Evolutionary conservation across 1,139 yeast species (phyloP).

Genomic region (Candida dubliniensis): DNA sequence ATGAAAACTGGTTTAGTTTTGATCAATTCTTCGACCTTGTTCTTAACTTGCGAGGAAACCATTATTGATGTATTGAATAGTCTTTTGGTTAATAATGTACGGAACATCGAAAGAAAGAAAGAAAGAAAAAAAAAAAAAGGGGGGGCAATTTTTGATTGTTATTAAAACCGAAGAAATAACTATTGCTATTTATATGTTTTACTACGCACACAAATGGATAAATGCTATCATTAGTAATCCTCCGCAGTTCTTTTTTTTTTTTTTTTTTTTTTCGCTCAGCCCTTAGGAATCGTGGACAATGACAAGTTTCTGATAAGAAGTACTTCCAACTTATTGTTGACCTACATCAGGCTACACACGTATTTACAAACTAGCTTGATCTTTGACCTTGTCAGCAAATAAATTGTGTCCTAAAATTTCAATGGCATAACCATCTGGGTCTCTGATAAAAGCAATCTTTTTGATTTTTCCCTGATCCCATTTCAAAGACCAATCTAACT

Average conservation of each 20-base stretch:
- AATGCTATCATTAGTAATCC: too few relatives aligned
- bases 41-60: conserved; percentile 51
- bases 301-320: neutral
- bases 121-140: neutral
- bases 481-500: conserved; percentile 41
- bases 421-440: conserved; percentile 91
- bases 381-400: conserved; percentile 11
- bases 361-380: conserved; percentile 1
- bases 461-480: conserved; percentile 63
- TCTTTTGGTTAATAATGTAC: neutral
- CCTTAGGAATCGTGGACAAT: neutral
- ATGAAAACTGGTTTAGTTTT: conserved; percentile 70
- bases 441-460: conserved; percentile 68
- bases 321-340: neutral
- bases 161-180: too few relatives aligned
- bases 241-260: neutral
- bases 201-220: too few relatives aligned
- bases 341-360: neutral
- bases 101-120: neutral
- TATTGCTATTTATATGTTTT: too few relatives aligned
- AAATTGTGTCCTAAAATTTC: conserved; percentile 54
- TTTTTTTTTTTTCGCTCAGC: too few relatives aligned
- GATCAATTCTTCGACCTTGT: conserved; percentile 65
- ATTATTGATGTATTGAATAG: conserved; percentile 14
- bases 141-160: neutral